Base-by-base conservation (phyloP, 257 asterid genomes). In the Fraxinus pennsylvanica region DNA sequence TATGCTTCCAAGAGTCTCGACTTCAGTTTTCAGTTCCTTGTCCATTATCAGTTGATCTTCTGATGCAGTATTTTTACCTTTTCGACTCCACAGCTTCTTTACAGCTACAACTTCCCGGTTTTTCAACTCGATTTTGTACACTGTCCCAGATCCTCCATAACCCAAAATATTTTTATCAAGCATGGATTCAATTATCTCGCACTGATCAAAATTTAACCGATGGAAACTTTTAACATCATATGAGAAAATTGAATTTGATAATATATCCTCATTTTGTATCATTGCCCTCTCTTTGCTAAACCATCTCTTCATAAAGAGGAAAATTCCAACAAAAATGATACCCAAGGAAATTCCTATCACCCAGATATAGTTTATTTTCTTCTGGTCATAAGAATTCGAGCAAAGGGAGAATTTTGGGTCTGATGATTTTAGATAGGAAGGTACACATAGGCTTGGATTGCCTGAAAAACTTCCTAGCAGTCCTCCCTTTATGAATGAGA, bases 91-190 rank as follows among this genome's bases (percentile, higher is more conserved):
- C 32, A 95, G 85, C 89, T 91, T 93, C 84, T 95, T 95, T 22
- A 90, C 98, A 0, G 99, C 98, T 0, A 95, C 91, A 14, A 80
- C 86, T 68, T 93, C 96, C 0, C 93, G 91, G 0, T 77, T 91
- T 68, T 85, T 89, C 29, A 93, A 80, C 85, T 88, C 93, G 9
- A 93, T 85, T 82, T 80, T 89, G 85, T 95, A 95, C 1, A 95
- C 99, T 0, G 98, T 87, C 32, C 99, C 97, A 0, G 99, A 95
- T 25, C 99, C 98, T 41, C 99, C 98, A 68, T 90, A 93, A 6
- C 99, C 99, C 35, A 95, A 94, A 5, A 95, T 90, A 87, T 95
- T 95, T 68, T 93, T 89, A 38, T 95, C 98, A 1, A 95, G 89
- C 96, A 95, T 80, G 57, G 93, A 89, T 3, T 89, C 97, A 8